Percentiles rank a stretch among this genome's conserved stretches.
These are phyloP conservation scores for Ceratobasidium sp. DNA, from an alignment of 1,284 basidiomycete genomes.

Conservation along the genomic window DNA sequence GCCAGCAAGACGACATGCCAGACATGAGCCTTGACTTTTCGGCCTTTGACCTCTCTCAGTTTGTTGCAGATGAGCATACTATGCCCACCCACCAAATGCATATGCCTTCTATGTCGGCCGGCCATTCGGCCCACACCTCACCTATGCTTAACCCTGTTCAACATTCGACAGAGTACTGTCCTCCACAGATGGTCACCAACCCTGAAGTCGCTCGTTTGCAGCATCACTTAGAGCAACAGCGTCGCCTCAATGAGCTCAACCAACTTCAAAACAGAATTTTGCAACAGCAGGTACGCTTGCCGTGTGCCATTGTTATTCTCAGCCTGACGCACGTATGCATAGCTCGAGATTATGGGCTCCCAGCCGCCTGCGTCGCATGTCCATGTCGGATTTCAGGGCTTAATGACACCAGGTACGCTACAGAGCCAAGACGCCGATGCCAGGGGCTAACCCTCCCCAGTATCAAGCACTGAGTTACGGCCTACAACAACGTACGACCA, in stretches of 20 bases:
- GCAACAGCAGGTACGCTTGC: conserved; percentile 77
- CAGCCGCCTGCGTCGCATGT: conserved; percentile 40
- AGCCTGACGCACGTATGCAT: conserved; percentile 76
- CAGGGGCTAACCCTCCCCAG: conserved; percentile 56
- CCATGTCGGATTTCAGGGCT: conserved; percentile 65
- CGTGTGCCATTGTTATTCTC: conserved; percentile 29
- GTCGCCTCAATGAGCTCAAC: conserved; percentile 81
- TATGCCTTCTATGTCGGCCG: conserved; percentile 14
- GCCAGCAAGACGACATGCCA: conserved; percentile 32
- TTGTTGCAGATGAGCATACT: conserved; percentile 23
- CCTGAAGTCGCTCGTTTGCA: conserved; percentile 47
- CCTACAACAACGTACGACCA: conserved; percentile 59
- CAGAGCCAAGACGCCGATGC: conserved; percentile 22
- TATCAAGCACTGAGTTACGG: conserved; percentile 74
- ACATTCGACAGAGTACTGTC: conserved; percentile 1
- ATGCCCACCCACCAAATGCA: conserved; percentile 26
- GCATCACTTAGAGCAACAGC: conserved; percentile 63
- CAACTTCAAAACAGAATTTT: conserved; percentile 86
- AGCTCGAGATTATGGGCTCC: conserved; percentile 42
- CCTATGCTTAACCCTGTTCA: conserved; percentile 43
- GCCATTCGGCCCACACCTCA: conserved; percentile 39
- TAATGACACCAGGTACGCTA: conserved; percentile 78
- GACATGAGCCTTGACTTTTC: conserved; percentile 40
- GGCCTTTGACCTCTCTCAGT: conserved; percentile 37
- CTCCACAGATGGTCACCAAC: conserved; percentile 23